Conservation (phyloP, 1,139 yeast species). For the Diutina pseudorugosa region DNA sequence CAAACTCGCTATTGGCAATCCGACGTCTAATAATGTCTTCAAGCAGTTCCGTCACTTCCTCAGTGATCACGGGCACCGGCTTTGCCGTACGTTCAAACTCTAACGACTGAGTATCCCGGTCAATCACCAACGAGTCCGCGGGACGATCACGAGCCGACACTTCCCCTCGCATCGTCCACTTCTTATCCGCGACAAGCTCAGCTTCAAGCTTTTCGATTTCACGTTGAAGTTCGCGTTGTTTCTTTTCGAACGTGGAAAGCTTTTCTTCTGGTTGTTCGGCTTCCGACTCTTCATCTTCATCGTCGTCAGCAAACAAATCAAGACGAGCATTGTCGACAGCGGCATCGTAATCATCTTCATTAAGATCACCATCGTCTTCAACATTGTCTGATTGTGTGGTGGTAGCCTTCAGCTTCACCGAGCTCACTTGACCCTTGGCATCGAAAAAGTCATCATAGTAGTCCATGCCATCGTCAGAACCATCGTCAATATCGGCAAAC, state of each 20-base stretch:
- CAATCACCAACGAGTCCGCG: slow-evolving; percentile 54
- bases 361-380: slow-evolving; percentile 18
- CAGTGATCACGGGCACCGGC: slow-evolving; percentile 88
- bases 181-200: slow-evolving; percentile 81
- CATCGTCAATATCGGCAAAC: slow-evolving; percentile 43
- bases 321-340: slow-evolving; percentile 46
- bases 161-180: slow-evolving; percentile 94
- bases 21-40: slow-evolving; percentile 85
- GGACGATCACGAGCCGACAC: slow-evolving; percentile 75
- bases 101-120: slow-evolving; percentile 23
- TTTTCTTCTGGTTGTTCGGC: slow-evolving; percentile 19
- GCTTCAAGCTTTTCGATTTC: slow-evolving; percentile 74
- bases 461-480: slow-evolving; percentile 40
- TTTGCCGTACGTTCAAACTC: slow-evolving; percentile 40
- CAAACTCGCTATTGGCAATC: slow-evolving; percentile 63
- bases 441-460: slow-evolving; percentile 71
- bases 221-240: slow-evolving; percentile 61
- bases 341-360: slow-evolving; percentile 36
- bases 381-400: not conserved
- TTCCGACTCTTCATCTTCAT: slow-evolving; percentile 5
- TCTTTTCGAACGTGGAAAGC: slow-evolving; percentile 73
- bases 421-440: slow-evolving; percentile 10
- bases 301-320: slow-evolving; percentile 43
- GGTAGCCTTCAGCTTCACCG: not conserved
- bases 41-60: slow-evolving; percentile 70